Evolutionary conservation across 2,329 filamentous ascomycete species (phyloP).

Genomic region (Sporothrix inflata): DNA sequence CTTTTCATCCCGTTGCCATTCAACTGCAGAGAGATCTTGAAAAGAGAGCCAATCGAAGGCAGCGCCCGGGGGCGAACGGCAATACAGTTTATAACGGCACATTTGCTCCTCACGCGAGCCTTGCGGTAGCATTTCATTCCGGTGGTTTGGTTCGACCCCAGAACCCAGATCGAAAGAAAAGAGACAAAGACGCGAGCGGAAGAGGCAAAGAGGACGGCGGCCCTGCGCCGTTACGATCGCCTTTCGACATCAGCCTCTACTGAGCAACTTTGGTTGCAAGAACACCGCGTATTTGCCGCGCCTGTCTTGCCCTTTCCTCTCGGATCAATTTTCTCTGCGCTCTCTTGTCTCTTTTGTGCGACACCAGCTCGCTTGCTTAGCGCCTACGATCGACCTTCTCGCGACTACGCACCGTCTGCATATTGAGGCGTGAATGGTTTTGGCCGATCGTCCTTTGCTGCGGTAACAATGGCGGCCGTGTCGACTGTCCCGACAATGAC

Average conservation of each 20-base stretch:
- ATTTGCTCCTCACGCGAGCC: neutral
- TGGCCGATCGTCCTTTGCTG: constrained; percentile 25
- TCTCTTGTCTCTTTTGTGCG: neutral
- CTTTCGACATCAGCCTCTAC: neutral
- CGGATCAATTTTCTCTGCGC: neutral
- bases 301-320: neutral
- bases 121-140: too few species aligned
- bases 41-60: neutral
- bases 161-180: neutral
- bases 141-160: neutral
- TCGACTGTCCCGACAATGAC: constrained; percentile 52
- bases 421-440: constrained; percentile 19
- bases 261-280: neutral
- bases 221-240: constrained; percentile 7
- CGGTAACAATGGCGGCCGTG: constrained; percentile 55
- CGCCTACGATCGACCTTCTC: neutral
- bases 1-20: neutral
- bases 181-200: neutral
- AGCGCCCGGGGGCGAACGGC: neutral
- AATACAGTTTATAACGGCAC: neutral
- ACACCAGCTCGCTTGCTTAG: neutral
- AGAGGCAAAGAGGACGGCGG: constrained; percentile 11
- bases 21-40: neutral
- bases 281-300: too few species aligned
- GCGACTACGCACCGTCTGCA: too few species aligned